Base-by-base conservation (phyloP, 2,329 filamentous ascomycete species). In the Metarhizium rileyi region DNA sequence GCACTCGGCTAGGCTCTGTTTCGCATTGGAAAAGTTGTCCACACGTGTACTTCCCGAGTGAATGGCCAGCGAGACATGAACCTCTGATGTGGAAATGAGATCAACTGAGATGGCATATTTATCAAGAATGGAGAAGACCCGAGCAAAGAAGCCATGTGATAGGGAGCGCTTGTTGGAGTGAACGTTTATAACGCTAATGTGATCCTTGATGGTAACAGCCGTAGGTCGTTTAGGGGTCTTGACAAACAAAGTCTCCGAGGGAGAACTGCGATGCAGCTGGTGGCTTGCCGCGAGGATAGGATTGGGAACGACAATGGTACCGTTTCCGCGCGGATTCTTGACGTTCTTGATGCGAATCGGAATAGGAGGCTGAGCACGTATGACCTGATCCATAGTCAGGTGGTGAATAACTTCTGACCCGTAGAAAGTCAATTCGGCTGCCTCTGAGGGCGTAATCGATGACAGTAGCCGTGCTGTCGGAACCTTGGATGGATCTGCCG, bases 321-420 rank as follows among this genome's bases (percentile, higher is more conserved):
- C 88, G 46, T 79, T 80, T 50, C 86, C 86, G 41, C 81, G 78
- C 0, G 87, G 86, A 63, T 93, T 93, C 73, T 90, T 90, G 63
- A 94, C 87, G 62, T 94, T 94, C 74, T 93, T 93, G 70, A 93
- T 93, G 56, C 88, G 85, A 60, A 93, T 90, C 16, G 84, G 86
- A 60, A 93, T 93, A 47, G 84, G 83, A 1, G 81, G 81, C 23
- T 74, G 70, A n/a, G 87, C 87, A 60, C 87, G 86, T 63, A 93
- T 90, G 56, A 85, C 83, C 69, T 97, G 93, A 70, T 97, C 91
- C 90, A 98, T 97, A 60, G 93, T 98, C 64, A 96, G 86, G 56
- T 95, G 93, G 66, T 98, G 93, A 59, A 98, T 98, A 63, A 98
- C 93, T 67, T 98, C 93, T 53, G 90, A 90, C 54, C 87, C 87